phyloP scores from a whole-genome alignment of 495 filamentous ascomycete genomes.

The Penicillium ochrochloron region DNA sequence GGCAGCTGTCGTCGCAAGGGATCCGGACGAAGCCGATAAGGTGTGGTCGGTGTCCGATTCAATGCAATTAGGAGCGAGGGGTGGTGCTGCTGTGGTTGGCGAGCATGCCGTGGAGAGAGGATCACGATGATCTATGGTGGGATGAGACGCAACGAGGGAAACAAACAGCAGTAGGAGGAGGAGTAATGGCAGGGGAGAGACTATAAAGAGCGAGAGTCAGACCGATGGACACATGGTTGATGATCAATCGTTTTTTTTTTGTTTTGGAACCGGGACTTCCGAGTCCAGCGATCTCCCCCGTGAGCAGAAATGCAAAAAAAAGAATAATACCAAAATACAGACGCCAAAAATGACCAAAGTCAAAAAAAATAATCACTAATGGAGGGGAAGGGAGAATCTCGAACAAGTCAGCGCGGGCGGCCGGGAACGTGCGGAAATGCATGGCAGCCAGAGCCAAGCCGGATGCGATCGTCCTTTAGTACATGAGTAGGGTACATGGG shows the following conservation, averaged over 20 bases:
- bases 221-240: neutral
- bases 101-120: slow-evolving; percentile 23
- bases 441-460: slow-evolving; percentile 21
- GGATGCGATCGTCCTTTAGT: slow-evolving; percentile 24
- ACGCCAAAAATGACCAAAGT: neutral
- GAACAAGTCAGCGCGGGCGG: slow-evolving; percentile 24
- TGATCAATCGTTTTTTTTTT: slow-evolving; percentile 1
- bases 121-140: slow-evolving; percentile 25
- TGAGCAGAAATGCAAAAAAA: slow-evolving; percentile 18
- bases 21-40: slow-evolving; percentile 20
- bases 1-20: slow-evolving; percentile 11
- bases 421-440: slow-evolving; percentile 39
- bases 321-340: neutral
- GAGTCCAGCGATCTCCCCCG: slow-evolving; percentile 28
- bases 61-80: slow-evolving; percentile 25
- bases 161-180: slow-evolving; percentile 16
- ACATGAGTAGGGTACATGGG: neutral
- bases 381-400: slow-evolving; percentile 1
- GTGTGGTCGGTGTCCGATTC: slow-evolving; percentile 7
- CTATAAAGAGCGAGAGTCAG: slow-evolving; percentile 27
- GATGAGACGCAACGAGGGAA: slow-evolving; percentile 24
- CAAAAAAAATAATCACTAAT: slow-evolving; percentile 4
- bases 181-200: slow-evolving; percentile 5
- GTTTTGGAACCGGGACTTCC: slow-evolving; percentile 31
- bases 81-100: slow-evolving; percentile 11